Percentiles rank a stretch among this genome's conserved stretches.
phyloP scores from a whole-genome alignment of 768 basidiomycete species.

The Agaricus blazei region DNA sequence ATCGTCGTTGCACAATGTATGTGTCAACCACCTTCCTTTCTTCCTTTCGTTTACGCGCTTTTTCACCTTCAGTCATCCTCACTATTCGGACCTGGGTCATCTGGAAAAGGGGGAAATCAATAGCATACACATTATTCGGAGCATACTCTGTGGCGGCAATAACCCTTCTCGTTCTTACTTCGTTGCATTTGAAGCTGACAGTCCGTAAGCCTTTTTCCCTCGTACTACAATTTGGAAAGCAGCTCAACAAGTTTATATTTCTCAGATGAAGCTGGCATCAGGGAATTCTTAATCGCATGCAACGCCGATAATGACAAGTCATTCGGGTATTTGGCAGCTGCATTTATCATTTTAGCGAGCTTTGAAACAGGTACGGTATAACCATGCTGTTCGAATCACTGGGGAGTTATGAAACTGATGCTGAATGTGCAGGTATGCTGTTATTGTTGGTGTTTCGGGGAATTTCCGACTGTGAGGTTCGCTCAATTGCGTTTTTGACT shows the following conservation, averaged over 20 bases:
- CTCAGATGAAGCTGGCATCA: background rate
- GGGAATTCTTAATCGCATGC: background rate
- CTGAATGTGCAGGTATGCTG: background rate
- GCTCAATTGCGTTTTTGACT: background rate
- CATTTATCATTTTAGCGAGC: background rate
- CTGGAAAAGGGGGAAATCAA: background rate
- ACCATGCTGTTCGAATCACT: background rate
- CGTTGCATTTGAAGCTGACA: background rate
- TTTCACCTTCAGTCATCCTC: background rate
- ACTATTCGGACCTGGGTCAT: constrained; percentile 5
- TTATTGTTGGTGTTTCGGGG: background rate
- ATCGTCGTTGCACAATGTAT: background rate
- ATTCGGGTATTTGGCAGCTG: background rate
- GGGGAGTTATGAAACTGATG: background rate
- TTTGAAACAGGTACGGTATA: background rate
- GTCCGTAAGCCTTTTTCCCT: background rate
- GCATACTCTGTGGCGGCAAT: background rate
- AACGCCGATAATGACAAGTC: background rate
- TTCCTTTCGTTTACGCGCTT: background rate
- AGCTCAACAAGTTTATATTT: background rate
- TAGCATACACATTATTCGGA: background rate
- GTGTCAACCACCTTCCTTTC: background rate
- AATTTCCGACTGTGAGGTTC: background rate
- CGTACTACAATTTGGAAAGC: background rate
- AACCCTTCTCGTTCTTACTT: background rate